phyloP scores from a whole-genome alignment of 352 stramenopile genomes.

The Aphanomyces cochlioides region DNA sequence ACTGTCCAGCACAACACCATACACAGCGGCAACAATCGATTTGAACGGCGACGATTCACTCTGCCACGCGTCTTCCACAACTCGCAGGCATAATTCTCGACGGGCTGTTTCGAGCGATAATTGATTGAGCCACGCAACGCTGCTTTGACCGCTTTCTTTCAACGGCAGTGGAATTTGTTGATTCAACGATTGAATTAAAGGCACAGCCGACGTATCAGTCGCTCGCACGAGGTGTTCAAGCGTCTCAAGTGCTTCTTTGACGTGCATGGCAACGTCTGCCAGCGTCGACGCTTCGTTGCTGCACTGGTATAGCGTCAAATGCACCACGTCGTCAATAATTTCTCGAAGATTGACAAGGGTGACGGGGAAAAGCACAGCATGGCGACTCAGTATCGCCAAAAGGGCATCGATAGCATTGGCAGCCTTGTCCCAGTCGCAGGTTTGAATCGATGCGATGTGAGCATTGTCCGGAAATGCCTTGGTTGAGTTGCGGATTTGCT shows the following conservation, averaged over 20 bases:
- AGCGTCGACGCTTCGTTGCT: background rate
- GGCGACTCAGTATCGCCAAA: background rate
- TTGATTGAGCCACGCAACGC: background rate
- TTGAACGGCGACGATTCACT: background rate
- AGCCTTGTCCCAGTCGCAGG: background rate
- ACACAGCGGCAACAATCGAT: slow-evolving; percentile 10
- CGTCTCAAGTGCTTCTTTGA: background rate
- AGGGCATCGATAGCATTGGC: background rate
- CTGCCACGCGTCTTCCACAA: slow-evolving; percentile 9
- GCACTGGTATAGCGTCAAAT: background rate
- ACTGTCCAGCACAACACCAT: slow-evolving; percentile 6
- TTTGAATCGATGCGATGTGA: background rate
- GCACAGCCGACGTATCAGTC: background rate
- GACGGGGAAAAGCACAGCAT: background rate
- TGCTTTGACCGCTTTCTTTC: background rate
- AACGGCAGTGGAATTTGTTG: background rate
- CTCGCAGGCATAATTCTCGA: background rate
- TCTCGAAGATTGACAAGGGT: background rate
- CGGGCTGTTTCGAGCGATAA: background rate
- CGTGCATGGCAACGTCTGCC: background rate
- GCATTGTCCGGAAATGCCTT: background rate
- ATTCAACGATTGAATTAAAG: background rate
- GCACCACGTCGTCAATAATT: slow-evolving; percentile 6
- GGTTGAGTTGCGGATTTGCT: background rate
- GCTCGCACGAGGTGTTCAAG: background rate